Percentiles rank a stretch among this genome's conserved stretches.
phyloP scores from a whole-genome alignment of 495 filamentous ascomycete genomes.

The Neurospora sp. region DNA sequence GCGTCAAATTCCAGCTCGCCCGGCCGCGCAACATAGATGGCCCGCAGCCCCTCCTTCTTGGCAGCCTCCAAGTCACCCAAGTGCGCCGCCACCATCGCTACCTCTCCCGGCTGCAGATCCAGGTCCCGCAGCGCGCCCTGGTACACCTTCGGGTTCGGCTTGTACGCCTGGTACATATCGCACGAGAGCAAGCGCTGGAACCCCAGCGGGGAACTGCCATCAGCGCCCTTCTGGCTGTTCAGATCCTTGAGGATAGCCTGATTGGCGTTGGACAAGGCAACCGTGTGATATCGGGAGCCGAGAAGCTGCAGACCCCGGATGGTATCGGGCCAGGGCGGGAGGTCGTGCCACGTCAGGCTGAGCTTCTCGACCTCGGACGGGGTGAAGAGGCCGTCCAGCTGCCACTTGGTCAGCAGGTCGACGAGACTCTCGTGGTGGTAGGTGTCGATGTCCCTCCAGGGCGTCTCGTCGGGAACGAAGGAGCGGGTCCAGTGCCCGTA shows the following conservation, averaged over 20 bases:
- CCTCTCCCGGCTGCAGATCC: constrained; percentile 47
- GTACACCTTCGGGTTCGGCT: constrained; percentile 61
- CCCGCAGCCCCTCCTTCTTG: constrained; percentile 50
- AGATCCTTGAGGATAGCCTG: constrained; percentile 55
- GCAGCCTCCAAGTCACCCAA: constrained; percentile 58
- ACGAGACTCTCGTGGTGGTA: constrained; percentile 55
- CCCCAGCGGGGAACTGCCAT: constrained; percentile 28
- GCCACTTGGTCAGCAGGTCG: constrained; percentile 43
- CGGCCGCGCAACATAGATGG: constrained; percentile 64
- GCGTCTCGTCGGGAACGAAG: constrained; percentile 38
- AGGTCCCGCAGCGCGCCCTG: constrained; percentile 51
- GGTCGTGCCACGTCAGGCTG: constrained; percentile 56
- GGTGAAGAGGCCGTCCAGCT: constrained; percentile 47
- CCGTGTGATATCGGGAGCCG: constrained; percentile 44
- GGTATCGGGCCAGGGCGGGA: constrained; percentile 61
- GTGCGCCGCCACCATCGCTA: constrained; percentile 74
- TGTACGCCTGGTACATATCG: constrained; percentile 68
- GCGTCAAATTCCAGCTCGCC: constrained; percentile 51
- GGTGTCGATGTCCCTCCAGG: constrained; percentile 51
- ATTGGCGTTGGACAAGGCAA: constrained; percentile 70
- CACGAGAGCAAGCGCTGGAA: constrained; percentile 54
- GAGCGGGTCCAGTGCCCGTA: constrained; percentile 50
- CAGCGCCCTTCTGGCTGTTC: constrained; percentile 30
- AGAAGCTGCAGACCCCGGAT: constrained; percentile 44
- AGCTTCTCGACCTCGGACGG: constrained; percentile 47